These are phyloP conservation scores for Penicillium sp. DNA, from an alignment of 2,329 filamentous ascomycete species.

Conservation along the genomic window DNA sequence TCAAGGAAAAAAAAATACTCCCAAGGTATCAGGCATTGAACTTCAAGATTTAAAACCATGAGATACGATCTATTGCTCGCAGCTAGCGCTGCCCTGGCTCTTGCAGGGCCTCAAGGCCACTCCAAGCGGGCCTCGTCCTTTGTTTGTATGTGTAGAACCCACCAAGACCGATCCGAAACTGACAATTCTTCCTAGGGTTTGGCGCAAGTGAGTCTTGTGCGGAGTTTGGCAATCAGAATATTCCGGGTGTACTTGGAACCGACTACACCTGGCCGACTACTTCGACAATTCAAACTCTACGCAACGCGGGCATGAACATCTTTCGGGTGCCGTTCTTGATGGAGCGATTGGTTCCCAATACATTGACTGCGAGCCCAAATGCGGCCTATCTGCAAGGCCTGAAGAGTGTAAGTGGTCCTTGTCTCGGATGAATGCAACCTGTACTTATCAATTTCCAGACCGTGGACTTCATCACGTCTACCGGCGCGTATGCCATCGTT, in stretches of 20 bases:
- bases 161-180: conserved; percentile 2
- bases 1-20: not conserved
- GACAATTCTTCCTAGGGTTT: conserved; percentile 13
- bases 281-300: conserved; percentile 27
- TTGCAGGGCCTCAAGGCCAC: conserved; percentile 16
- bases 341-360: conserved; percentile 32
- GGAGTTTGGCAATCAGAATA: conserved; percentile 21
- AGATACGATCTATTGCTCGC: conserved; percentile 18
- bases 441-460: conserved; percentile 26
- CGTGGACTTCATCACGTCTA: conserved; percentile 48
- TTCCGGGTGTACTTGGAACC: conserved; percentile 24
- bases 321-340: conserved; percentile 36
- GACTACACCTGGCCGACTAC: conserved; percentile 33
- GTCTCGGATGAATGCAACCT: not conserved
- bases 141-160: conserved; percentile 15
- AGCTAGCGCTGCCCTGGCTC: conserved; percentile 18
- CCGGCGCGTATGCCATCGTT: conserved; percentile 59
- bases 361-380: conserved; percentile 26
- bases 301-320: conserved; percentile 33
- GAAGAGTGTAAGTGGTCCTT: not conserved
- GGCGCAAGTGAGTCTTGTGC: conserved; percentile 26
- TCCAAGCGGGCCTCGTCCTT: conserved; percentile 23
- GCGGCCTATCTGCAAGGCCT: conserved; percentile 9
- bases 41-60: conserved; percentile 10
- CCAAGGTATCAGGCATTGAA: not conserved